A percentile compares a stretch with the other conserved stretches of the same genome.
Conservation (phyloP, 2,329 filamentous ascomycete genomes). For the Sarocladiaceae sp. region DNA sequence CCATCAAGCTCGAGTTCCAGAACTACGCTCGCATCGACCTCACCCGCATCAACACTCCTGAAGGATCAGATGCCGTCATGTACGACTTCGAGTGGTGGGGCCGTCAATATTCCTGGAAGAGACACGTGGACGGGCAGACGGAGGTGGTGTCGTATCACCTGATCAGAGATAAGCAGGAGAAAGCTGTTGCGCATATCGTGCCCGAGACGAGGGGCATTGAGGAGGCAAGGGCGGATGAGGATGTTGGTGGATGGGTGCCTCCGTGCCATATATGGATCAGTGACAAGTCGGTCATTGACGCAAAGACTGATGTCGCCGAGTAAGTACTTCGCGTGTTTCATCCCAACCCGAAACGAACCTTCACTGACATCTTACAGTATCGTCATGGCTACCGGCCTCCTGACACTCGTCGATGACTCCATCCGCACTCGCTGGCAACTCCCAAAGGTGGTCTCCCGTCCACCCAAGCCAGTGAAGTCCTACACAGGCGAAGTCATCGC, state of each 20-base stretch:
- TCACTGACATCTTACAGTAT: slow-evolving; percentile 49
- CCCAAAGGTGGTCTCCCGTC: slow-evolving; percentile 22
- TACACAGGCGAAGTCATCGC: slow-evolving; percentile 14
- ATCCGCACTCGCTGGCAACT: slow-evolving; percentile 71
- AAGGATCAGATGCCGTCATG: slow-evolving; percentile 36
- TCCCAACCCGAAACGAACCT: neutral
- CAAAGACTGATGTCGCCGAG: slow-evolving; percentile 78
- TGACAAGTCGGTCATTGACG: slow-evolving; percentile 62
- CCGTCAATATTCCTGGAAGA: slow-evolving; percentile 75
- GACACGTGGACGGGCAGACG: slow-evolving; percentile 65
- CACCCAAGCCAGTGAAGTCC: slow-evolving; percentile 19
- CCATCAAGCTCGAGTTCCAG: slow-evolving; percentile 86
- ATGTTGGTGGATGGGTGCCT: slow-evolving; percentile 81
- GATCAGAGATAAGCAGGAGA: slow-evolving; percentile 54
- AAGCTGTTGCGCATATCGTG: slow-evolving; percentile 73
- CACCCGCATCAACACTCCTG: slow-evolving; percentile 58
- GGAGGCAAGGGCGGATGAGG: slow-evolving; percentile 65
- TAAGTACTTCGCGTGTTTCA: slow-evolving; percentile 38
- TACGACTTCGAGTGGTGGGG: slow-evolving; percentile 97
- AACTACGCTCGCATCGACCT: slow-evolving; percentile 94
- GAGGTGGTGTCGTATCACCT: slow-evolving; percentile 72
- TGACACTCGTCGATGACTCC: slow-evolving; percentile 83
- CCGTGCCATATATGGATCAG: slow-evolving; percentile 88
- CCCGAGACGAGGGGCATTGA: slow-evolving; percentile 68
- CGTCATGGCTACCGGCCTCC: slow-evolving; percentile 82